Conservation (phyloP, 495 filamentous ascomycete species). For the Penicillium lagena region DNA sequence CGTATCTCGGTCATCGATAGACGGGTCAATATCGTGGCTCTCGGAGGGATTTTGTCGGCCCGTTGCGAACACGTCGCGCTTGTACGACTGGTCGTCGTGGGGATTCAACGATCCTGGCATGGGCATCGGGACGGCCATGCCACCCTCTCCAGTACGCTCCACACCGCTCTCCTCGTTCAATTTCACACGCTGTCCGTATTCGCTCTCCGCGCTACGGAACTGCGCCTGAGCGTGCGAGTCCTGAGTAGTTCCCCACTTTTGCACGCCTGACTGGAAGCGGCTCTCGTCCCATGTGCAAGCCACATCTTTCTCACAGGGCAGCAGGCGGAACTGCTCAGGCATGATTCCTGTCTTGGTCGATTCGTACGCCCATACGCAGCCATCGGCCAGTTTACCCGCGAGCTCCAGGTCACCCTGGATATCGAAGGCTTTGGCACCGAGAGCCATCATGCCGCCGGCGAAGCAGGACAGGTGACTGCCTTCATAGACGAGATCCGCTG, state of each 20-base stretch:
- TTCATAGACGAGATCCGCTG: constrained; percentile 44
- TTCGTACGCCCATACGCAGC: constrained; percentile 92
- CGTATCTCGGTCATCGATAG: too few relatives aligned
- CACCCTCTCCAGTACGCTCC: not conserved
- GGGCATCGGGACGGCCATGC: constrained; percentile 11
- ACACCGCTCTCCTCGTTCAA: constrained; percentile 4
- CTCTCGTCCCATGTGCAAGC: constrained; percentile 76
- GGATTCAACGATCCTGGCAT: constrained; percentile 23
- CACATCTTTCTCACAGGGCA: constrained; percentile 60
- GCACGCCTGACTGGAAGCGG: constrained; percentile 42
- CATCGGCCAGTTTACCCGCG: constrained; percentile 77
- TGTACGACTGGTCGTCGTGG: constrained; percentile 12
- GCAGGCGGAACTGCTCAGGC: constrained; percentile 66
- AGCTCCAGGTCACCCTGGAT: constrained; percentile 75
- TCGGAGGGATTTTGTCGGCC: too few relatives aligned
- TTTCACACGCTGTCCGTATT: constrained; percentile 22
- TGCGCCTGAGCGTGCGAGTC: constrained; percentile 26
- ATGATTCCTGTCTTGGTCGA: constrained; percentile 78
- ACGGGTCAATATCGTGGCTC: too few relatives aligned
- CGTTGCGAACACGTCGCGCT: constrained; percentile 11
- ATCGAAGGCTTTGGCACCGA: constrained; percentile 82
- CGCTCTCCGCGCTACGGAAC: constrained; percentile 17
- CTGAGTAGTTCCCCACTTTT: not conserved
- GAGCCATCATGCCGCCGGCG: constrained; percentile 85
- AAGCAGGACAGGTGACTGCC: constrained; percentile 83